Evolutionary conservation across 163 green algal genomes (phyloP).

Genomic region (Scenedesmus sp.): DNA sequence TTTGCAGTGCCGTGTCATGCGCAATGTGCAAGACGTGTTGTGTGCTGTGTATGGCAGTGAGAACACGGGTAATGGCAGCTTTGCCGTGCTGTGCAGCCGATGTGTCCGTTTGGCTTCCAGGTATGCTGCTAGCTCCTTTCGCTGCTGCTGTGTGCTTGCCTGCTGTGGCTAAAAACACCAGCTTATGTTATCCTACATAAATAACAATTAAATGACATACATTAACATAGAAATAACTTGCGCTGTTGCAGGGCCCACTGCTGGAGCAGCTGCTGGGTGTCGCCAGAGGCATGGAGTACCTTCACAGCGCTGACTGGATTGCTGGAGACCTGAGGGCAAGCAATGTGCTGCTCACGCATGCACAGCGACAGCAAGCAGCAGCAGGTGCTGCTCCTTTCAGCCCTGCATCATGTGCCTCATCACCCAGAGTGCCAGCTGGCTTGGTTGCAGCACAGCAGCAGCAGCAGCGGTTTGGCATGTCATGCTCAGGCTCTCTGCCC

Average conservation of each 20-base stretch:
- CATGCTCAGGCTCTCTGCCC: neutral
- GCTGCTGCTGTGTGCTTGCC: neutral
- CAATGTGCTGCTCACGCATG: neutral
- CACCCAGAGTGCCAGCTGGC: neutral
- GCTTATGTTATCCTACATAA: no score
- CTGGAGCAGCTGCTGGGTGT: conserved; percentile 11
- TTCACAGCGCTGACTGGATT: neutral
- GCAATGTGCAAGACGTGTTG: neutral
- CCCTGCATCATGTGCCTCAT: neutral
- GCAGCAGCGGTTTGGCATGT: neutral
- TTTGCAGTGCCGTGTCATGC: neutral
- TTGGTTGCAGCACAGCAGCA: neutral
- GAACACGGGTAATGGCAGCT: neutral
- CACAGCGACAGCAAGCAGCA: neutral
- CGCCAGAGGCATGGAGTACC: conserved; percentile 17
- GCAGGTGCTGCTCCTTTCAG: neutral
- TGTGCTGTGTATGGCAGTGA: neutral
- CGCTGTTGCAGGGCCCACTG: neutral
- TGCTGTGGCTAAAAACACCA: neutral
- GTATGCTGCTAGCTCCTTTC: neutral
- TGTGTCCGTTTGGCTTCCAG: no score
- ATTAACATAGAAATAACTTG: neutral
- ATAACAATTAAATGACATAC: no score
- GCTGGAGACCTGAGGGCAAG: conserved; percentile 15
- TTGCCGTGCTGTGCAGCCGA: neutral